Percentiles rank a stretch among this genome's conserved stretches.
Conservation (phyloP, 495 filamentous ascomycete genomes). For the Melanomma pulvis-pyrius region DNA sequence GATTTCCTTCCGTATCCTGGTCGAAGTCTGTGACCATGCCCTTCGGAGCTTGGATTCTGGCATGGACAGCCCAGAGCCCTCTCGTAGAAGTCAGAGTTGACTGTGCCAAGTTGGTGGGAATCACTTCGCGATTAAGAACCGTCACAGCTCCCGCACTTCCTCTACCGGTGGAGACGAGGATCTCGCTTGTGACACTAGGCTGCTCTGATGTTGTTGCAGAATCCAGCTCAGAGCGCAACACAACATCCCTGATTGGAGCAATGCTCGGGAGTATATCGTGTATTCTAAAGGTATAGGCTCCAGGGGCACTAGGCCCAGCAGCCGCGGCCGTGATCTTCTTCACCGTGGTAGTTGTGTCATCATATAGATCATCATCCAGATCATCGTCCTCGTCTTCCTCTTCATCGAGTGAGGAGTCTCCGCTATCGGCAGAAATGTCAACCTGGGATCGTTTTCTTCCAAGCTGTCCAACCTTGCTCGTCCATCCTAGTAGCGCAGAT, state of each 20-base stretch:
- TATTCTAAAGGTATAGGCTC: slow-evolving; percentile 71
- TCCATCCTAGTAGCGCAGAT: slow-evolving; percentile 80
- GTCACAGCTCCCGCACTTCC: slow-evolving; percentile 70
- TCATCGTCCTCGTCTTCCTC: slow-evolving; percentile 66
- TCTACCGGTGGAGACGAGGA: slow-evolving; percentile 72
- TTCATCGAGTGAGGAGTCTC: slow-evolving; percentile 44
- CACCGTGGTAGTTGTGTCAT: slow-evolving; percentile 49
- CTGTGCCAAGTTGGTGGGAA: slow-evolving; percentile 63
- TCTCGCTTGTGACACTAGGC: slow-evolving; percentile 47
- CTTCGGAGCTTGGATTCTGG: slow-evolving; percentile 60
- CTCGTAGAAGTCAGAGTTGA: slow-evolving; percentile 64
- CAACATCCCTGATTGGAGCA: slow-evolving; percentile 74
- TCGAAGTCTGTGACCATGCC: slow-evolving; percentile 55
- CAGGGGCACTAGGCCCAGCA: slow-evolving; percentile 48
- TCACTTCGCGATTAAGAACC: slow-evolving; percentile 73
- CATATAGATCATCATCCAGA: slow-evolving; percentile 70
- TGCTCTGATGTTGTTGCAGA: background rate
- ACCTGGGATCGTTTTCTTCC: slow-evolving; percentile 53
- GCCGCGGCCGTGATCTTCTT: slow-evolving; percentile 38
- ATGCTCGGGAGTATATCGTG: slow-evolving; percentile 77
- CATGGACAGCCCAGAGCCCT: slow-evolving; percentile 66
- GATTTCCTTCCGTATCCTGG: slow-evolving; percentile 46
- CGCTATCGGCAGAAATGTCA: slow-evolving; percentile 41
- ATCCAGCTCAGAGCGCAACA: slow-evolving; percentile 63
- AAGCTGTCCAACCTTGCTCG: slow-evolving; percentile 55